Conservation (phyloP, 2,329 filamentous ascomycete species). For the Exophiala dermatitidis region DNA sequence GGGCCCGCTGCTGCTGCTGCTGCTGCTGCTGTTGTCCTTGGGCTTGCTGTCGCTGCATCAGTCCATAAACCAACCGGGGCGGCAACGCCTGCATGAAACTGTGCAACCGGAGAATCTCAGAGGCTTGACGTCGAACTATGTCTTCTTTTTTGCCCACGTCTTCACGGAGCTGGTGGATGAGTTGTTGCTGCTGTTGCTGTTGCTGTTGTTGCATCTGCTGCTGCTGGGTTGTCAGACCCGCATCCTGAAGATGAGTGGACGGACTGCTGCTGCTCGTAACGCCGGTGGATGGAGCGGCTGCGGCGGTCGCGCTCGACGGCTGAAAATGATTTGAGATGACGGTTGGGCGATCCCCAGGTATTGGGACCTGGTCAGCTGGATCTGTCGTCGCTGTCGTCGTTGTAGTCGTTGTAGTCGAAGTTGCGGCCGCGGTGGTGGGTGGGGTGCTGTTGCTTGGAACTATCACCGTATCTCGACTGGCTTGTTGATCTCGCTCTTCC, state of each 20-base stretch:
- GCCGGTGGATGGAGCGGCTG: not conserved
- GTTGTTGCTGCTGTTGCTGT: not conserved
- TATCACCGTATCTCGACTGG: too few species aligned
- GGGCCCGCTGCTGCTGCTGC: too few species aligned
- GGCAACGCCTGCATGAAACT: conserved; percentile 17
- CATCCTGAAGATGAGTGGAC: too few species aligned
- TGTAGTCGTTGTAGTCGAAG: too few species aligned
- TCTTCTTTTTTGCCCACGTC: conserved; percentile 17
- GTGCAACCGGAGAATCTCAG: conserved; percentile 17
- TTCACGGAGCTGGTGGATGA: conserved; percentile 11
- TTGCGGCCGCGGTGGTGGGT: too few species aligned
- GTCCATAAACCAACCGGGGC: conserved; percentile 13
- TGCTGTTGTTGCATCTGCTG: not conserved
- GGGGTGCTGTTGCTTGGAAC: too few species aligned
- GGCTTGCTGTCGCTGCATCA: conserved; percentile 9
- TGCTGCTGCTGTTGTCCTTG: not conserved
- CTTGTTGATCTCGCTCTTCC: too few species aligned
- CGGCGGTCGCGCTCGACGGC: too few species aligned
- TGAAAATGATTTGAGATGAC: not conserved
- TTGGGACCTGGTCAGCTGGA: not conserved
- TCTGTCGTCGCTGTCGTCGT: too few species aligned
- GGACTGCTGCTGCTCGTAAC: too few species aligned
- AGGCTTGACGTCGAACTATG: conserved; percentile 13
- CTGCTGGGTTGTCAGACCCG: not conserved
- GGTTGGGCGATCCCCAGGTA: not conserved